Conservation (phyloP, 441 rosid species). For the Mallotus japonicus region DNA sequence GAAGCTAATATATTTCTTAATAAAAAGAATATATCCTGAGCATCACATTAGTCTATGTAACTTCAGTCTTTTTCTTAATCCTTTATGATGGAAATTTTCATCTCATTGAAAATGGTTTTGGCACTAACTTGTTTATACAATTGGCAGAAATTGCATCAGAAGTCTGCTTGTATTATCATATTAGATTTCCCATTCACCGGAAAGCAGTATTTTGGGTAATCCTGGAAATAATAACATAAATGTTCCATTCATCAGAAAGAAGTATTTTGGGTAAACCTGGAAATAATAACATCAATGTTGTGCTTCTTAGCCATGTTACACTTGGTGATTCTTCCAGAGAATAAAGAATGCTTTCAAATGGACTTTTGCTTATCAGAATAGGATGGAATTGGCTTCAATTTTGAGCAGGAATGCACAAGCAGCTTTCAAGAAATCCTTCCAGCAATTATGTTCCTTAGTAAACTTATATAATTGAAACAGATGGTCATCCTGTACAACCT, state of each 20-base stretch:
- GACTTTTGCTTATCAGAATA: neutral
- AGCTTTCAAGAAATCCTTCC: neutral
- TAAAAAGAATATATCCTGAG: neutral
- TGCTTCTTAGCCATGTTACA: neutral
- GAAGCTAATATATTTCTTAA: neutral
- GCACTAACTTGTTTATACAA: neutral
- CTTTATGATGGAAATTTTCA: neutral
- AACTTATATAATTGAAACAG: neutral
- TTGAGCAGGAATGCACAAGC: neutral
- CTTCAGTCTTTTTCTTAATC: neutral
- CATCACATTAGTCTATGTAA: neutral
- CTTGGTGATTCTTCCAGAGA: neutral
- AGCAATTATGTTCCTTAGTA: neutral
- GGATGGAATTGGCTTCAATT: neutral
- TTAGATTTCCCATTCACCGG: neutral
- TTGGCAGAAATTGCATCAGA: conserved; percentile 1
- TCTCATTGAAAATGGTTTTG: neutral
- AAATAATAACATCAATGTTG: neutral
- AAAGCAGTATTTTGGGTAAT: neutral
- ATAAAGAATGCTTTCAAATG: neutral
- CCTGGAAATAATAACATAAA: neutral
- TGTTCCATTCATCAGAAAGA: neutral
- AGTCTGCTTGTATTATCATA: neutral
- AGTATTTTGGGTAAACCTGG: no score
- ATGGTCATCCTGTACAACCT: neutral